Conservation (phyloP, 2,329 filamentous ascomycete species). For the Sclerotinia borealis region DNA sequence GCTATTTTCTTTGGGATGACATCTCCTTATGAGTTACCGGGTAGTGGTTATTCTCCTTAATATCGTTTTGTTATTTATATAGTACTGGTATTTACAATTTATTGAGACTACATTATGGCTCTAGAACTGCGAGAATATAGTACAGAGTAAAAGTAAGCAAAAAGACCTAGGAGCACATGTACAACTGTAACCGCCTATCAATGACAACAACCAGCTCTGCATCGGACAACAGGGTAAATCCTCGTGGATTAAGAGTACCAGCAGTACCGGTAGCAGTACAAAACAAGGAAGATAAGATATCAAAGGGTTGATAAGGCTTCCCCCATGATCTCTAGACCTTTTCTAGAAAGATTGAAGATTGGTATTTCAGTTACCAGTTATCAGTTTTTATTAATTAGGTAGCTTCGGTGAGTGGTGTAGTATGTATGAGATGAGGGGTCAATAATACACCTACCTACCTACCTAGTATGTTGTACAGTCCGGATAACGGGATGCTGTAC, state of each 20-base stretch:
- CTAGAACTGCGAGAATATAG: background rate
- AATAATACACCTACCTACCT: no score
- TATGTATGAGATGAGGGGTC: constrained; percentile 25
- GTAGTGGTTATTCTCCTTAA: background rate
- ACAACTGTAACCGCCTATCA: background rate
- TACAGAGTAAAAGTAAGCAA: no score
- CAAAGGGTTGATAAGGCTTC: no score
- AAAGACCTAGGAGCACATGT: no score
- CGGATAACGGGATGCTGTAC: no score
- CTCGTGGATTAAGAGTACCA: background rate
- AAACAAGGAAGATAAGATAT: no score
- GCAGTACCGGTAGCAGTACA: no score
- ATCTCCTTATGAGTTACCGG: no score
- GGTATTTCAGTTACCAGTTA: no score
- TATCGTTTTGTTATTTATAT: background rate
- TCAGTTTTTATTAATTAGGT: no score
- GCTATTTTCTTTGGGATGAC: background rate
- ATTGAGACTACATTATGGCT: background rate
- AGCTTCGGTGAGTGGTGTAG: no score
- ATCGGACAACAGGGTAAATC: background rate
- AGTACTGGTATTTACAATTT: background rate
- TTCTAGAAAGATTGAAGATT: background rate
- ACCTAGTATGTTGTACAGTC: no score
- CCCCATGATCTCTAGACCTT: background rate
- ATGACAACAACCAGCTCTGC: background rate